phyloP scores from a whole-genome alignment of 768 basidiomycete genomes.

The Pholiota molesta region DNA sequence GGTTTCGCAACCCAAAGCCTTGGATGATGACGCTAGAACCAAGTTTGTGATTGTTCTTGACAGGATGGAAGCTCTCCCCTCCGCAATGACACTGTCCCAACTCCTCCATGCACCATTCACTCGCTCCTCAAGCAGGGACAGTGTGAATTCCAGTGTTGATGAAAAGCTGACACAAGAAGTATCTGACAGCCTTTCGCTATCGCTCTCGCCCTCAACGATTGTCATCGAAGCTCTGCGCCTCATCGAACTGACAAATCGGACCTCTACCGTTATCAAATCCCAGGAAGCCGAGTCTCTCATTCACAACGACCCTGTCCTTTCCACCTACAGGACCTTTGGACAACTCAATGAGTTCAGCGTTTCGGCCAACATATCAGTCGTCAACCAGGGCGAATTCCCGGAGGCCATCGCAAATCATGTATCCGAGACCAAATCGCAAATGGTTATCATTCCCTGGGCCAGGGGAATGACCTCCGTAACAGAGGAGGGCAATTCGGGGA shows the following conservation, averaged over 20 bases:
- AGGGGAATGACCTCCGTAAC: slow-evolving; percentile 38
- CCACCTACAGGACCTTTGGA: slow-evolving; percentile 79
- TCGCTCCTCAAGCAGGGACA: background rate
- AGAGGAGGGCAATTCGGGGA: slow-evolving; percentile 28
- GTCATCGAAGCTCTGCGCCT: slow-evolving; percentile 83
- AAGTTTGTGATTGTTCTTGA: slow-evolving; percentile 78
- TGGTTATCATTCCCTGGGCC: slow-evolving; percentile 88
- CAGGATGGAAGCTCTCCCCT: slow-evolving; percentile 78
- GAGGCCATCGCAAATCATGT: slow-evolving; percentile 65
- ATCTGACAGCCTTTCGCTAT: background rate
- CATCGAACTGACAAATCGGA: slow-evolving; percentile 87
- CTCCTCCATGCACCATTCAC: slow-evolving; percentile 48
- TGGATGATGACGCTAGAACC: slow-evolving; percentile 48
- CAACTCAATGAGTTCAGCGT: slow-evolving; percentile 69
- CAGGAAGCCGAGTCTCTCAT: slow-evolving; percentile 74
- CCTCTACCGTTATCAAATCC: slow-evolving; percentile 84
- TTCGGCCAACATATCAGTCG: slow-evolving; percentile 72
- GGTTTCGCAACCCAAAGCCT: slow-evolving; percentile 9
- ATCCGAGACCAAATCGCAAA: slow-evolving; percentile 58
- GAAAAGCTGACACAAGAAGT: slow-evolving; percentile 22
- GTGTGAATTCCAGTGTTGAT: slow-evolving; percentile 16
- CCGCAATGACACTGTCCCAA: slow-evolving; percentile 81
- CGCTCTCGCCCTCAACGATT: slow-evolving; percentile 28
- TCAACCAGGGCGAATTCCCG: slow-evolving; percentile 73
- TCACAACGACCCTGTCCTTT: slow-evolving; percentile 70